Percentiles rank a stretch among this genome's conserved stretches.
Conservation (phyloP, 768 basidiomycete species). For the Dioszegia hungarica region DNA sequence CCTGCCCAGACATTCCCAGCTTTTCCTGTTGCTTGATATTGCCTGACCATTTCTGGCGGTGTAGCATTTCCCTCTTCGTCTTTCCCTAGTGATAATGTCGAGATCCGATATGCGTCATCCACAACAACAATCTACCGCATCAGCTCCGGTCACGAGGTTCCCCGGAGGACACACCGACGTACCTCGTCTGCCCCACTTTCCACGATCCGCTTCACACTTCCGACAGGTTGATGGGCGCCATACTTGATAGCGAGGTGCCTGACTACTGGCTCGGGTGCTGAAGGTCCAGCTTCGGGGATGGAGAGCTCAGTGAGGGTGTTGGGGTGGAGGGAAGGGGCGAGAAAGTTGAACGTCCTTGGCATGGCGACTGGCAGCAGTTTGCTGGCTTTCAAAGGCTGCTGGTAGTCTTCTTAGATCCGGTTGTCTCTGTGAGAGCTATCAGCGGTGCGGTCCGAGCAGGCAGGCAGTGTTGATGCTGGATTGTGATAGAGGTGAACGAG, state of each 20-base stretch:
- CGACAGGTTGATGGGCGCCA: constrained; percentile 28
- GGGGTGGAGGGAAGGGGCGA: constrained; percentile 42
- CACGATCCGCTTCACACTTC: constrained; percentile 32
- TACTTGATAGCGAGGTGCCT: constrained; percentile 36
- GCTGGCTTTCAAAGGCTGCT: too few species aligned
- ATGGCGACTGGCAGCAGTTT: constrained; percentile 9
- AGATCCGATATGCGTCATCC: constrained; percentile 30
- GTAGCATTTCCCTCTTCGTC: constrained; percentile 12
- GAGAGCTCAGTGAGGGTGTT: constrained; percentile 40
- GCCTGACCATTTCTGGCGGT: constrained; percentile 25
- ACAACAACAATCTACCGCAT: constrained; percentile 24
- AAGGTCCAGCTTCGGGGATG: constrained; percentile 18
- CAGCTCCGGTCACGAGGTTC: too few species aligned
- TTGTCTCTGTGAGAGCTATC: too few species aligned
- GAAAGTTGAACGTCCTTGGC: constrained; percentile 28
- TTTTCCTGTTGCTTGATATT: constrained; percentile 23
- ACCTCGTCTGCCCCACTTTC: constrained; percentile 10
- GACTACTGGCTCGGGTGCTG: constrained; percentile 33
- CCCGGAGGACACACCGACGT: not conserved
- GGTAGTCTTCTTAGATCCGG: too few species aligned
- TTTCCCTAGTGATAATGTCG: constrained; percentile 16
- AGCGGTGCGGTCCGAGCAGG: too few species aligned
- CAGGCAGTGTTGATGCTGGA: too few species aligned
- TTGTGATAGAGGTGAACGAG: too few species aligned
- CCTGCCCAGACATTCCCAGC: constrained; percentile 40